These are phyloP conservation scores for Magnolia sinica DNA, from an alignment of 164 flowering plant species.

Conservation along the genomic window DNA sequence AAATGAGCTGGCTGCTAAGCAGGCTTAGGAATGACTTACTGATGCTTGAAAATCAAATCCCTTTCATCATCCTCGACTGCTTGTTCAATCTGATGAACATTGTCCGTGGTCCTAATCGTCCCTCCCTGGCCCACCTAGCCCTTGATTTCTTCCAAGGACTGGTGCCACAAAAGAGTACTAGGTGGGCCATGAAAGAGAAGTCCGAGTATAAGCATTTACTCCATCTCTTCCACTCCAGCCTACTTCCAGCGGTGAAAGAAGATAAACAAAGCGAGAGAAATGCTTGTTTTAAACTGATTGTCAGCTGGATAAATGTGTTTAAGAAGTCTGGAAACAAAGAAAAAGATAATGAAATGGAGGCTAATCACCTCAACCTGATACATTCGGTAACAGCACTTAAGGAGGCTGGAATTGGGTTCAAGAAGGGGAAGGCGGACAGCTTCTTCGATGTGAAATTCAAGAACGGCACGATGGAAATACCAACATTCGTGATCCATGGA, in stretches of 20 bases:
- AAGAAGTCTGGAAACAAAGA: neutral
- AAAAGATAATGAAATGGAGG: neutral
- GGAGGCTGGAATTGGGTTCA: constrained; percentile 8
- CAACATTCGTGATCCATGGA: neutral
- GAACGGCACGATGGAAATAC: constrained; percentile 2
- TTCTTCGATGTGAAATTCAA: neutral
- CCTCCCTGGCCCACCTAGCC: neutral
- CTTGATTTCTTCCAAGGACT: neutral
- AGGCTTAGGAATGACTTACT: neutral
- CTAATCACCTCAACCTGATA: neutral
- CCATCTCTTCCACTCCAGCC: neutral
- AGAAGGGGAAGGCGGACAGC: neutral
- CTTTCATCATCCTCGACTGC: neutral
- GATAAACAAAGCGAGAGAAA: neutral
- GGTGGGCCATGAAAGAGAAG: neutral
- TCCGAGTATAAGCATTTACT: neutral
- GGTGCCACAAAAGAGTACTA: neutral
- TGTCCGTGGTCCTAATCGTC: neutral
- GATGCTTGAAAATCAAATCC: constrained; percentile 1
- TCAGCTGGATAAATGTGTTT: too few species aligned
- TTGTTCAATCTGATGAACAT: neutral
- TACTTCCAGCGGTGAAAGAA: neutral
- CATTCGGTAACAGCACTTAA: neutral
- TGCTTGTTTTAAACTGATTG: neutral
- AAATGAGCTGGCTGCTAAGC: neutral